These are phyloP conservation scores for Fusarium sp. DNA, from an alignment of 2,329 filamentous ascomycete species.

Conservation along the genomic window DNA sequence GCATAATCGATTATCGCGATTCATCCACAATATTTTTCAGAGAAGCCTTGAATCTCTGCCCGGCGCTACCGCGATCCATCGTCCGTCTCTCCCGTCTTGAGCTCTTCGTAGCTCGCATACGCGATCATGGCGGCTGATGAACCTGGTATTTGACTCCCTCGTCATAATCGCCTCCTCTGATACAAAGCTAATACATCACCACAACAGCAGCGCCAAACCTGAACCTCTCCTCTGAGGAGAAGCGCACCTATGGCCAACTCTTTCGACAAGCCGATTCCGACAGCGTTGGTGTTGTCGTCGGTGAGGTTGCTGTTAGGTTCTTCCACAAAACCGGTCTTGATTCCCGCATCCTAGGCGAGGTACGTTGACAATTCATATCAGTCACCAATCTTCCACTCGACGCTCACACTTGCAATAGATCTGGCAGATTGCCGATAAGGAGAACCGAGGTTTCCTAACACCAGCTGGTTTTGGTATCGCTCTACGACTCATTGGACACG, in stretches of 20 bases:
- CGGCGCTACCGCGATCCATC: constrained; percentile 32
- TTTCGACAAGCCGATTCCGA: constrained; percentile 95
- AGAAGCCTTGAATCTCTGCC: constrained; percentile 21
- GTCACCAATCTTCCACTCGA: constrained; percentile 4
- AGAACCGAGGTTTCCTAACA: constrained; percentile 95
- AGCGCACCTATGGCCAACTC: constrained; percentile 91
- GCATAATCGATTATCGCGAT: constrained; percentile 12
- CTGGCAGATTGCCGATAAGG: constrained; percentile 98
- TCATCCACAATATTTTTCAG: constrained; percentile 7
- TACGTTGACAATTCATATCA: constrained; percentile 60
- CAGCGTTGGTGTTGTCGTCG: constrained; percentile 92
- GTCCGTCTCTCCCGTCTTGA: constrained; percentile 42
- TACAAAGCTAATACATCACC: constrained; percentile 30
- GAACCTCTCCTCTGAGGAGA: constrained; percentile 92
- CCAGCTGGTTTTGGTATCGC: constrained; percentile 95
- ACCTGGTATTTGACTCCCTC: constrained; percentile 37
- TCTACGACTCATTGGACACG: constrained; percentile 93
- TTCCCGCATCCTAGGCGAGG: constrained; percentile 88
- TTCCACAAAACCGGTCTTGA: constrained; percentile 96
- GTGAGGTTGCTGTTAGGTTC: constrained; percentile 96
- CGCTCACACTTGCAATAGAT: constrained; percentile 71
- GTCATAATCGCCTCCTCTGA: background rate
- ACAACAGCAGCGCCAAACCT: constrained; percentile 74
- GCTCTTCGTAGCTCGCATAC: constrained; percentile 50
- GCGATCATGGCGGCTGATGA: constrained; percentile 52